These are phyloP conservation scores for Aciculosporium take DNA, from an alignment of 2,329 filamentous ascomycete species.

Conservation along the genomic window DNA sequence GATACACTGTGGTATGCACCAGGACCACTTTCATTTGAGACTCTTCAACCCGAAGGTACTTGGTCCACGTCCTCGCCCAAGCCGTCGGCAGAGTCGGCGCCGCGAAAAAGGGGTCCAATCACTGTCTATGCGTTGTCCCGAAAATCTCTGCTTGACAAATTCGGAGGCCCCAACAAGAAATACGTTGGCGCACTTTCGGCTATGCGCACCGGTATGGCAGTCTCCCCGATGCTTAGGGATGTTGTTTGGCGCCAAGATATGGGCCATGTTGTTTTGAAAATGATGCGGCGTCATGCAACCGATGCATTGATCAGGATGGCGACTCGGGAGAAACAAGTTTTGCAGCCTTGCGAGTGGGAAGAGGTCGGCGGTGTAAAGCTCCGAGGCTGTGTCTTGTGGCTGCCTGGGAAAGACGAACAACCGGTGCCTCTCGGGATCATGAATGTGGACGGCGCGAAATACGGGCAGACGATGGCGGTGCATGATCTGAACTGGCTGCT, in stretches of 20 bases:
- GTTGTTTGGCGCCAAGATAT: conserved; percentile 35
- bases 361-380: conserved; percentile 24
- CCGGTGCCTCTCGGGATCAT: conserved; percentile 30
- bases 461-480: conserved; percentile 29
- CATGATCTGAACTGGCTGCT: conserved; percentile 39
- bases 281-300: conserved; percentile 33
- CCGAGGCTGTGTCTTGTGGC: conserved; percentile 34
- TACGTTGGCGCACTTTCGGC: conserved; percentile 9
- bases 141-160: conserved; percentile 16
- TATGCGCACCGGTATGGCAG: conserved; percentile 16
- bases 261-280: conserved; percentile 34
- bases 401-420: conserved; percentile 12
- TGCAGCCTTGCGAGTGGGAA: conserved; percentile 29
- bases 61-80: not conserved
- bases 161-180: conserved; percentile 10
- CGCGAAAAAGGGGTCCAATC: conserved; percentile 9
- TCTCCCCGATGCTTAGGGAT: conserved; percentile 3
- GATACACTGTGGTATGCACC: conserved; percentile 42
- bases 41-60: conserved; percentile 8
- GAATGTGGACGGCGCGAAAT: conserved; percentile 21
- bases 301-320: conserved; percentile 26
- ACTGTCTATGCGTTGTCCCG: conserved; percentile 16
- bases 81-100: not conserved
- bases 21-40: conserved; percentile 21
- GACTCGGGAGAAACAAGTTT: conserved; percentile 19